Evolutionary conservation across 1,139 yeast genomes (phyloP).

Genomic region (Kodamaea plutei): DNA sequence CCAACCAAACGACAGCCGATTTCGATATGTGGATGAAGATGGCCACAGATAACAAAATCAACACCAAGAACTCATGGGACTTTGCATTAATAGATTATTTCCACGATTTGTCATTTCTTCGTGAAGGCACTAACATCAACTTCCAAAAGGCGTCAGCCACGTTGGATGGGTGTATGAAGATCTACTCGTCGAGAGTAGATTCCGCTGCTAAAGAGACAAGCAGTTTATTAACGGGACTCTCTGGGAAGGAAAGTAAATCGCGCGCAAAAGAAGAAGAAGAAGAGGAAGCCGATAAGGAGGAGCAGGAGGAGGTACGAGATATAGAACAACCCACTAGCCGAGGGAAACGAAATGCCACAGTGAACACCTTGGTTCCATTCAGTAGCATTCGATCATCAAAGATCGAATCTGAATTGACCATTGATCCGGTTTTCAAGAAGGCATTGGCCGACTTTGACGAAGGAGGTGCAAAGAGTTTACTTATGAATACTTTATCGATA

Average conservation of each 20-base stretch:
- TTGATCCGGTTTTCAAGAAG: constrained; percentile 85
- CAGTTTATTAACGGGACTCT: constrained; percentile 68
- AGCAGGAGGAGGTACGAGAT: constrained; percentile 7
- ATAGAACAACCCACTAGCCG: constrained; percentile 20
- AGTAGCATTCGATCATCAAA: constrained; percentile 59
- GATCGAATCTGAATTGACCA: constrained; percentile 69
- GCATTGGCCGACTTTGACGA: constrained; percentile 91
- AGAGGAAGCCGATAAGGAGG: constrained; percentile 15
- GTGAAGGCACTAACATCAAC: constrained; percentile 59
- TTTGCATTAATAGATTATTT: constrained; percentile 86
- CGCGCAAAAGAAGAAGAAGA: constrained; percentile 20
- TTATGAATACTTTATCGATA: constrained; percentile 64
- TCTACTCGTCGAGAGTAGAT: constrained; percentile 81
- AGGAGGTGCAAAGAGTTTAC: constrained; percentile 85
- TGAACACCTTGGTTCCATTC: constrained; percentile 48
- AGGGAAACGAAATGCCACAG: constrained; percentile 34
- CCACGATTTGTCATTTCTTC: constrained; percentile 58
- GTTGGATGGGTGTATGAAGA: constrained; percentile 79
- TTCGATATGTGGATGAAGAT: constrained; percentile 88
- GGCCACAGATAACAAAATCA: constrained; percentile 80
- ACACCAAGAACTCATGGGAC: constrained; percentile 69
- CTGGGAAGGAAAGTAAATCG: constrained; percentile 20
- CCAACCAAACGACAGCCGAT: too few species aligned
- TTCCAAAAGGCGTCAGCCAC: constrained; percentile 79
- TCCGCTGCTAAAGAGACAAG: constrained; percentile 92